Evolutionary conservation across 2,329 filamentous ascomycete species (phyloP).

Genomic region (Dissoconium aciculare): DNA sequence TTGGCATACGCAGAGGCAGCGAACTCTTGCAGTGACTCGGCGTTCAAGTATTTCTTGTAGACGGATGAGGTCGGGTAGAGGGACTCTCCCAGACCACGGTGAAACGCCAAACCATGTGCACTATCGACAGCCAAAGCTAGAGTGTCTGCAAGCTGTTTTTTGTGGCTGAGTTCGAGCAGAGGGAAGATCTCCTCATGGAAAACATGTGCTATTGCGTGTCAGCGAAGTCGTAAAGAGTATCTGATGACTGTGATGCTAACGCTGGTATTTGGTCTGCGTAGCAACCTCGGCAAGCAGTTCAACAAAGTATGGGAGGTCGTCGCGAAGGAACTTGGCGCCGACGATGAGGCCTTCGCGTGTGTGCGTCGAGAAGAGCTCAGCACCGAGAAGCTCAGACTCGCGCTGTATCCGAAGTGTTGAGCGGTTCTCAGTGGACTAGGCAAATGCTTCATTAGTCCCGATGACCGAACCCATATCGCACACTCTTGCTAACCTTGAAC

Average conservation of each 20-base stretch:
- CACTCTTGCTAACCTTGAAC: constrained; percentile 59
- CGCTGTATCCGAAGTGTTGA: constrained; percentile 84
- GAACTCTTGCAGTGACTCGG: constrained; percentile 58
- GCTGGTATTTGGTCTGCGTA: constrained; percentile 69
- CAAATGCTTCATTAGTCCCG: constrained; percentile 3
- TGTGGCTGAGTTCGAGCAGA: constrained; percentile 63
- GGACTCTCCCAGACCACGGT: constrained; percentile 74
- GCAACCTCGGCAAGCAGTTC: constrained; percentile 90
- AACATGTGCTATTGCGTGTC: constrained; percentile 71
- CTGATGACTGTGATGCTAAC: constrained; percentile 28
- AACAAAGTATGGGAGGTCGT: constrained; percentile 93
- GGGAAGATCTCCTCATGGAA: constrained; percentile 76
- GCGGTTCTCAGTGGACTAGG: constrained; percentile 68
- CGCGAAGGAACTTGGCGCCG: constrained; percentile 84
- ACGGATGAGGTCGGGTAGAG: constrained; percentile 57
- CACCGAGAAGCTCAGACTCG: constrained; percentile 89
- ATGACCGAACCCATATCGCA: constrained; percentile 11
- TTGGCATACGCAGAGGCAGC: constrained; percentile 71
- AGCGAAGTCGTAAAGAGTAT: constrained; percentile 4
- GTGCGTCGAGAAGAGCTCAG: constrained; percentile 74
- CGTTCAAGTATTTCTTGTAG: constrained; percentile 65
- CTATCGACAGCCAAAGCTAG: constrained; percentile 67
- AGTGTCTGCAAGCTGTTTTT: constrained; percentile 48
- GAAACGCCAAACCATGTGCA: constrained; percentile 77
- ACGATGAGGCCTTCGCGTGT: constrained; percentile 86